These are phyloP conservation scores for Lentinus brumalis DNA, from an alignment of 768 basidiomycete genomes.

Conservation along the genomic window DNA sequence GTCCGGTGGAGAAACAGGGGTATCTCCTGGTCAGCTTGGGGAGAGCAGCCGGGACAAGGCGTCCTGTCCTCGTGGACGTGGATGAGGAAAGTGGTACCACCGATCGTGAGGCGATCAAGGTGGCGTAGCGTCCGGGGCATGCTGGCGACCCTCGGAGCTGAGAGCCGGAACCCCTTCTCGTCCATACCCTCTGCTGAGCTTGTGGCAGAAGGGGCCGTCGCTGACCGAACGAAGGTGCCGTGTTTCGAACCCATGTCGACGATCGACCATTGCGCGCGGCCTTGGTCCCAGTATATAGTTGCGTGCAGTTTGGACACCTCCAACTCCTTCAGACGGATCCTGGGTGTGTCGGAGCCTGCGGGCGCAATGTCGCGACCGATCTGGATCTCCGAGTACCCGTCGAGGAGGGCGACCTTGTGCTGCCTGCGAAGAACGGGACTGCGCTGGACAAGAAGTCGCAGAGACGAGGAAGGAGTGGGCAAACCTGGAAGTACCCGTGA, in stretches of 20 bases:
- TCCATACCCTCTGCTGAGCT: not conserved
- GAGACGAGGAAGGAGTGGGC: conserved; percentile 16
- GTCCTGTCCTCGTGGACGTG: conserved; percentile 65
- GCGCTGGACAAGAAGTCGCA: conserved; percentile 42
- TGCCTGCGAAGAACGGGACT: conserved; percentile 51
- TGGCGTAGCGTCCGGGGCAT: conserved; percentile 64
- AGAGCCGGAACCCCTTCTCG: conserved; percentile 51
- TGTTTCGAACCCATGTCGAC: conserved; percentile 89
- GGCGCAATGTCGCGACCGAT: conserved; percentile 70
- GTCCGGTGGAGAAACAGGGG: conserved; percentile 50
- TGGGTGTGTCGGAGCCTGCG: conserved; percentile 52
- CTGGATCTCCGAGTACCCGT: conserved; percentile 65
- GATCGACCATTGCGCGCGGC: conserved; percentile 62
- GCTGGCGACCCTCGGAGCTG: conserved; percentile 67
- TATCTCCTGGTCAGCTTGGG: conserved; percentile 54
- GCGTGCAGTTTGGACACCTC: conserved; percentile 82
- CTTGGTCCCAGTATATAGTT: conserved; percentile 69
- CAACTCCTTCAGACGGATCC: conserved; percentile 82
- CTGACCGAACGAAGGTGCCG: conserved; percentile 65
- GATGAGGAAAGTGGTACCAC: conserved; percentile 68
- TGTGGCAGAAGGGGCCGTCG: conserved; percentile 20
- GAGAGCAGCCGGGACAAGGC: conserved; percentile 66
- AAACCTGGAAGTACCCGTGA: not conserved
- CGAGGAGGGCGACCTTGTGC: conserved; percentile 59
- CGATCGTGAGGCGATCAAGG: conserved; percentile 65